These are phyloP conservation scores for Russula foetens DNA, from an alignment of 768 basidiomycete genomes.

Conservation along the genomic window DNA sequence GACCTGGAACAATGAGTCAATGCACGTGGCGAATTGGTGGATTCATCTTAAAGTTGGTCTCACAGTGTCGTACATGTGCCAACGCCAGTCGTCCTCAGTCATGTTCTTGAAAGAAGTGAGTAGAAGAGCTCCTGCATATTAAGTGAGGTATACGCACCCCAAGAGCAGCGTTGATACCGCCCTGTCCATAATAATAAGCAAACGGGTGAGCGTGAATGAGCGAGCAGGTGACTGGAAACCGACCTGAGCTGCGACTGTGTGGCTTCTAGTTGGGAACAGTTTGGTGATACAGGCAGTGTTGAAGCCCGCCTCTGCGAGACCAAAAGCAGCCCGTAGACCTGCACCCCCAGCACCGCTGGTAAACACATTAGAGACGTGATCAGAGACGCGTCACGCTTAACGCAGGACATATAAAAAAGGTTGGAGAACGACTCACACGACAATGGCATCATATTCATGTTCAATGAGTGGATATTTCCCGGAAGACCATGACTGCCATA, in stretches of 20 bases:
- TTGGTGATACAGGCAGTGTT: slow-evolving; percentile 99
- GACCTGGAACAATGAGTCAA: slow-evolving; percentile 44
- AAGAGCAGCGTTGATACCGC: slow-evolving; percentile 96
- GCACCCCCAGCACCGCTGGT: slow-evolving; percentile 93
- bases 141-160: slow-evolving; percentile 49
- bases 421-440: slow-evolving; percentile 60
- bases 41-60: slow-evolving; percentile 22
- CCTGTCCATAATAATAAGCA: slow-evolving; percentile 35
- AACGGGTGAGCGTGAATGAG: background rate
- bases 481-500: slow-evolving; percentile 57
- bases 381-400: background rate
- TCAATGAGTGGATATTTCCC: slow-evolving; percentile 96
- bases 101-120: slow-evolving; percentile 57
- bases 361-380: background rate
- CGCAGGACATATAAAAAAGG: background rate
- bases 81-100: slow-evolving; percentile 99
- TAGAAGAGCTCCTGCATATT: background rate
- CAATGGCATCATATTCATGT: slow-evolving; percentile 98
- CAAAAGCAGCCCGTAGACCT: slow-evolving; percentile 95
- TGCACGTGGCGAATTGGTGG: background rate
- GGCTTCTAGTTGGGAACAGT: slow-evolving; percentile 96
- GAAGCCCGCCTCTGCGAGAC: slow-evolving; percentile 95
- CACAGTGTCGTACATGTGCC: slow-evolving; percentile 98
- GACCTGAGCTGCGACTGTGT: slow-evolving; percentile 97
- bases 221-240: slow-evolving; percentile 18